Evolutionary conservation across 1,139 yeast genomes (phyloP).

Genomic region (Hemisphaericaspora xylofermentans): DNA sequence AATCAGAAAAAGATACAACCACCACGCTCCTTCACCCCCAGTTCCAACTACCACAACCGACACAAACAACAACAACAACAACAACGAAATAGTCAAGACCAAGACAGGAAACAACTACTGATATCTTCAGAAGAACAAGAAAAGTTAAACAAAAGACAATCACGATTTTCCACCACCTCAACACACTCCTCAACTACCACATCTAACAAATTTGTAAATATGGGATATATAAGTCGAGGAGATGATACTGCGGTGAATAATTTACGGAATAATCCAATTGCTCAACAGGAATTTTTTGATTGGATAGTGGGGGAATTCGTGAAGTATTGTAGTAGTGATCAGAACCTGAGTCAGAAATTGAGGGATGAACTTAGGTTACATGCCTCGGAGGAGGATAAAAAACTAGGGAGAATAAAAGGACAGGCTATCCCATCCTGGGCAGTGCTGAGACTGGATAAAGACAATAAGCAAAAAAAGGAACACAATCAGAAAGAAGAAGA

Average conservation of each 20-base stretch:
- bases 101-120: not conserved
- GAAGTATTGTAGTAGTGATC: slow-evolving; percentile 28
- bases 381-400: no score
- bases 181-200: slow-evolving; percentile 6
- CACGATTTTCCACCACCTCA: slow-evolving; percentile 18
- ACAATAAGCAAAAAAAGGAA: slow-evolving; percentile 18
- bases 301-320: slow-evolving; percentile 33
- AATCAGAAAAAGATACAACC: no score
- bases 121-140: slow-evolving; percentile 11
- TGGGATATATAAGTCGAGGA: slow-evolving; percentile 62
- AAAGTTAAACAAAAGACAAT: slow-evolving; percentile 17
- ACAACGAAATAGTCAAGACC: not conserved
- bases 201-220: slow-evolving; percentile 20
- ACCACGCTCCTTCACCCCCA: no score
- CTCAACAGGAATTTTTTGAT: slow-evolving; percentile 38
- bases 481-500: slow-evolving; percentile 17
- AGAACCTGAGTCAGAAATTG: no score
- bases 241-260: no score
- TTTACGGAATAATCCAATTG: slow-evolving; percentile 43
- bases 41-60: no score
- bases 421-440: no score
- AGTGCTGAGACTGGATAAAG: slow-evolving; percentile 19
- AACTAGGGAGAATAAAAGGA: no score
- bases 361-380: no score
- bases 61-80: not conserved